Percentiles rank a stretch among this genome's conserved stretches.
Conservation (phyloP, 306 rosid genomes). For the Parietaria judaica region DNA sequence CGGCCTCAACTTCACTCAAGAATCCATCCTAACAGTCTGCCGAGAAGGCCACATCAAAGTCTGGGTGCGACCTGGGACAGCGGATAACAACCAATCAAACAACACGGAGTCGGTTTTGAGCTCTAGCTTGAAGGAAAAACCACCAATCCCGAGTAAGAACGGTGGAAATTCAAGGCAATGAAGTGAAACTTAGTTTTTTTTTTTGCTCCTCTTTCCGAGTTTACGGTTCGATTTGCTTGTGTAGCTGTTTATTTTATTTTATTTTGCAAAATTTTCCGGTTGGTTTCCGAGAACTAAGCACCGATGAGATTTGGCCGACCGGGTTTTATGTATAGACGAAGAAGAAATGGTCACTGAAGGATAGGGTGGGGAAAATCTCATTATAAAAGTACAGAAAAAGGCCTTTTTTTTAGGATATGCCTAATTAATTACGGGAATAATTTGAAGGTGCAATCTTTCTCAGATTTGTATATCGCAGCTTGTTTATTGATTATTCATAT, state of each 20-base stretch:
- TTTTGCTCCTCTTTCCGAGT: conserved; percentile 1
- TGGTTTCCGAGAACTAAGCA: conserved; percentile 25
- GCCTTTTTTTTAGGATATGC: conserved; percentile 38
- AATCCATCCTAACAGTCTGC: conserved; percentile 80
- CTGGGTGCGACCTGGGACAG: conserved; percentile 72
- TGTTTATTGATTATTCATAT: conserved; percentile 11
- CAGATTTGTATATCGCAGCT: conserved; percentile 28
- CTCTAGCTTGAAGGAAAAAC: conserved; percentile 59
- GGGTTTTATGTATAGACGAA: conserved; percentile 56
- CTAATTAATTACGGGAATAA: conserved; percentile 42
- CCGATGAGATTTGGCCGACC: conserved; percentile 27
- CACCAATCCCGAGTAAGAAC: conserved; percentile 39
- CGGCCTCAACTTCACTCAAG: conserved; percentile 70
- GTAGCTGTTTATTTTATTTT: conserved; percentile 18
- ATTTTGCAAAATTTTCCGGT: conserved; percentile 23
- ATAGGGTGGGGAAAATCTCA: conserved; percentile 46
- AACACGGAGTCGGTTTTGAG: conserved; percentile 39
- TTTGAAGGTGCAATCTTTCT: conserved; percentile 37
- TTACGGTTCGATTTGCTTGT: conserved; percentile 20
- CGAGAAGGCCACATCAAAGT: conserved; percentile 88
- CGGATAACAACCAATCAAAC: conserved; percentile 48
- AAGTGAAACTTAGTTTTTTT: conserved; percentile 21
- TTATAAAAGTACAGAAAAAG: conserved; percentile 52
- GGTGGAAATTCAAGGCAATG: conserved; percentile 24
- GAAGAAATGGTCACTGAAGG: conserved; percentile 46